Evolutionary conservation across 73 alveolate species (phyloP), one percentile per base, ranked within the genome.

Genomic region (Breviolum minutum): DNA sequence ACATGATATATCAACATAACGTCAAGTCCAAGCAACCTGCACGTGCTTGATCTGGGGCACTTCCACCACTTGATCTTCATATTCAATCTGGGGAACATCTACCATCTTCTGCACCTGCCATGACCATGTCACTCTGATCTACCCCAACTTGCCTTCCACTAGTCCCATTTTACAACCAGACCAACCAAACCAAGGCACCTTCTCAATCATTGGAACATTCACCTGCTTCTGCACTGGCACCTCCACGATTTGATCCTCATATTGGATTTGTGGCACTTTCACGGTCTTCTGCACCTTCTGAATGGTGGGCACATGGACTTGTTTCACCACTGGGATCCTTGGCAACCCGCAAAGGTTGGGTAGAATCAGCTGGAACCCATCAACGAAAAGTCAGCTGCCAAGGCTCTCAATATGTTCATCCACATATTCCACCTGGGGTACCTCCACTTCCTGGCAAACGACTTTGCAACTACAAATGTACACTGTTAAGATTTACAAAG

Each of bases 281-380:
- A 90, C 96, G n/a, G 96, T 90, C 74, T 71, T 69, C 96, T 90
- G 96, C 60, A 90, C 96, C 96, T 90, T 90, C 96, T 90, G 96
- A 60, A 90, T 77, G 76, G 79, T 76, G 80, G 97, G 97, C 63
- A 91, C 97, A 26, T 73, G 97, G 63, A 71, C 89, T 80, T 91
- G 97, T 40, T 74, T 32, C 14, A 26, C 32, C 69, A 88, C 22
- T 16, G 95, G 80, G 20, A 63, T 63, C 90, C 90, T 32, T 19
- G 26, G 26, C 79, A 69, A 69, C 79, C 79, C 19, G 27, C 79
- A 6, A 40, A 3, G 54, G 5, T 40, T 40, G 54, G 54, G 54
- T 40, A 40, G 54, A 40, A 40, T 40, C 54, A 40, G 54, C 54
- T 40, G 54, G 54, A 40, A 40, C 54, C 54, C 0, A 40, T 3